Conservation (phyloP, 1,284 basidiomycete genomes). For the Kwoniella shivajii region DNA sequence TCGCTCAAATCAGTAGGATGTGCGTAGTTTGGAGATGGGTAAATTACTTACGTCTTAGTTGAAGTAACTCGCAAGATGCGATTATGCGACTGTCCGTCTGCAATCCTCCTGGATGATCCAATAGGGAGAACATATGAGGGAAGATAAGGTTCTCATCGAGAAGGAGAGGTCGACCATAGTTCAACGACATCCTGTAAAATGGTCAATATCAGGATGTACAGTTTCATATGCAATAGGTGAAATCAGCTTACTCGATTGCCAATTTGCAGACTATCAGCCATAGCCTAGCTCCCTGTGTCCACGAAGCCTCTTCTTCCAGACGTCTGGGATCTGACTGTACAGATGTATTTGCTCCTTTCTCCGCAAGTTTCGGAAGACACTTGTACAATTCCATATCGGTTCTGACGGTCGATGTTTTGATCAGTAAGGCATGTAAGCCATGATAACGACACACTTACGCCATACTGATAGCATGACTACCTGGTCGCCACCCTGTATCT, state of each 20-base stretch:
- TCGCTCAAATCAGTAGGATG: background rate
- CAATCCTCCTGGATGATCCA: constrained; percentile 31
- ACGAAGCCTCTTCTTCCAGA: background rate
- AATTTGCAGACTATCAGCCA: constrained; percentile 29
- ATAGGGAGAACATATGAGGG: constrained; percentile 25
- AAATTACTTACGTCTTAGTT: constrained; percentile 30
- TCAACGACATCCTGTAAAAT: constrained; percentile 32
- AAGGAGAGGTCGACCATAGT: constrained; percentile 30
- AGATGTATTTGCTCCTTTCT: constrained; percentile 5
- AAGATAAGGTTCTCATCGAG: constrained; percentile 19
- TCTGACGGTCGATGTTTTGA: background rate
- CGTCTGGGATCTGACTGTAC: background rate
- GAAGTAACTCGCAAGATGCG: constrained; percentile 30
- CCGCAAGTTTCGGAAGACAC: constrained; percentile 33
- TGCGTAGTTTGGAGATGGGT: background rate
- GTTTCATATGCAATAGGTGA: background rate
- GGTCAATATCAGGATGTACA: background rate
- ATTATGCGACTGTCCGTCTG: constrained; percentile 33
- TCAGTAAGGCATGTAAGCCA: background rate
- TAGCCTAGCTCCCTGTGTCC: constrained; percentile 26
- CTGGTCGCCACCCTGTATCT: constrained; percentile 37
- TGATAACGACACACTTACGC: constrained; percentile 17
- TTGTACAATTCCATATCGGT: constrained; percentile 38
- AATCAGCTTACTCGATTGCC: constrained; percentile 21
- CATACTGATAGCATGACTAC: constrained; percentile 36